These are phyloP conservation scores for Fusarium phyllophilum DNA, from an alignment of 2,329 filamentous ascomycete genomes.

Conservation along the genomic window DNA sequence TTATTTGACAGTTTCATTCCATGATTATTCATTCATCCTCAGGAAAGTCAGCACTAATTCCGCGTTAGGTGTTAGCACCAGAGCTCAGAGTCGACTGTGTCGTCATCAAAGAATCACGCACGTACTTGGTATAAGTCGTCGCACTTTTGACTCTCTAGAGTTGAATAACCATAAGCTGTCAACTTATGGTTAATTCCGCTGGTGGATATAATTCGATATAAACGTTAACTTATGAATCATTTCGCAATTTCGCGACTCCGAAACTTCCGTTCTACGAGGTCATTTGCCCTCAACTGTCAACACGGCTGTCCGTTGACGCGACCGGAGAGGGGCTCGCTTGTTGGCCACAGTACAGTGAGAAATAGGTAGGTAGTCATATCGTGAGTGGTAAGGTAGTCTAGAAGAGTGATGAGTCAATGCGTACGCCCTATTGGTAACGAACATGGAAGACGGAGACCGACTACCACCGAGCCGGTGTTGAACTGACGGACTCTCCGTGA, in stretches of 20 bases:
- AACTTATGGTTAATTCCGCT: slow-evolving; percentile 9
- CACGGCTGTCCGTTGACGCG: not conserved
- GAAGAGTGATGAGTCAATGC: slow-evolving; percentile 3
- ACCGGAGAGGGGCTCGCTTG: slow-evolving; percentile 1
- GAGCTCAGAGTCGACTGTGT: slow-evolving; percentile 5
- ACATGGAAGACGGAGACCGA: slow-evolving; percentile 21
- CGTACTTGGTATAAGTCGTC: not conserved
- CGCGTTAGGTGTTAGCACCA: slow-evolving; percentile 13
- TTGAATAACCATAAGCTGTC: slow-evolving; percentile 19
- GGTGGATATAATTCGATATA: not conserved
- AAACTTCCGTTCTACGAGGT: slow-evolving; percentile 2
- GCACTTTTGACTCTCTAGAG: not conserved
- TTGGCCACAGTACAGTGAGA: not conserved
- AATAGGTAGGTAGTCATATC: not conserved
- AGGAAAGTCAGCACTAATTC: slow-evolving; percentile 32
- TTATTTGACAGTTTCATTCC: slow-evolving; percentile 7
- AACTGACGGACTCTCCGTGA: not conserved
- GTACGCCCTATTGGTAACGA: not conserved
- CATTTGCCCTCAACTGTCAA: not conserved
- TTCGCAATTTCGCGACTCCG: not conserved
- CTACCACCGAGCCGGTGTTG: slow-evolving; percentile 15
- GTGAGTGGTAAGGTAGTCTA: not conserved
- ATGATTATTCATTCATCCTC: slow-evolving; percentile 19
- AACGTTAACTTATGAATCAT: not conserved
- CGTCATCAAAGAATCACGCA: slow-evolving; percentile 28